phyloP scores from a whole-genome alignment of 2,329 filamentous ascomycete species.

The Alternaria rosae region DNA sequence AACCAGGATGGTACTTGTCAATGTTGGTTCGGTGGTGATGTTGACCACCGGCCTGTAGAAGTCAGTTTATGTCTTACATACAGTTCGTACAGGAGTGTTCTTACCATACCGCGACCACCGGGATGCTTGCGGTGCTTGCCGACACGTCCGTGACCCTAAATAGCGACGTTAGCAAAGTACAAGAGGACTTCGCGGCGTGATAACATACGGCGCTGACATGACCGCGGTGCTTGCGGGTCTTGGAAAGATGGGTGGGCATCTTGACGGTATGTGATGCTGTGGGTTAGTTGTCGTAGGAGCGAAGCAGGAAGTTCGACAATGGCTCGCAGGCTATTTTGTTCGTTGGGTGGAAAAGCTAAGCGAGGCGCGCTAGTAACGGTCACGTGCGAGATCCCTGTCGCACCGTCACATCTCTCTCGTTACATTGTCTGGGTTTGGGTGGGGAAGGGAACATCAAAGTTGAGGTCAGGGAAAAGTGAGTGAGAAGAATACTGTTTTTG shows the following conservation, averaged over 20 bases:
- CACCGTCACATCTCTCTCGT: no score
- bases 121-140: constrained; percentile 97
- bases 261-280: constrained; percentile 30
- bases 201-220: constrained; percentile 82
- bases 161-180: neutral
- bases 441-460: neutral
- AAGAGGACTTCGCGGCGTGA: neutral
- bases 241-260: constrained; percentile 44
- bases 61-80: no score
- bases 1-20: constrained; percentile 96
- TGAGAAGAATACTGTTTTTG: neutral
- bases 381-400: neutral
- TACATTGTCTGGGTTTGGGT: no score
- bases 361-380: constrained; percentile 16
- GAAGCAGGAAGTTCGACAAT: constrained; percentile 6
- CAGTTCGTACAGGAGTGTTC: neutral
- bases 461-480: no score
- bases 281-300: constrained; percentile 38
- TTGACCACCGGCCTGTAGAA: constrained; percentile 81
- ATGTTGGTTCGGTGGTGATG: constrained; percentile 97
- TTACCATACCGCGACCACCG: constrained; percentile 71
- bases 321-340: constrained; percentile 3
- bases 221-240: constrained; percentile 69
- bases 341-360: constrained; percentile 25
- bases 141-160: constrained; percentile 82